A percentile compares a stretch with the other conserved stretches of the same genome.
Evolutionary conservation across 208 protist genomes (phyloP).

Genomic region (Leishmania guyanensis): DNA sequence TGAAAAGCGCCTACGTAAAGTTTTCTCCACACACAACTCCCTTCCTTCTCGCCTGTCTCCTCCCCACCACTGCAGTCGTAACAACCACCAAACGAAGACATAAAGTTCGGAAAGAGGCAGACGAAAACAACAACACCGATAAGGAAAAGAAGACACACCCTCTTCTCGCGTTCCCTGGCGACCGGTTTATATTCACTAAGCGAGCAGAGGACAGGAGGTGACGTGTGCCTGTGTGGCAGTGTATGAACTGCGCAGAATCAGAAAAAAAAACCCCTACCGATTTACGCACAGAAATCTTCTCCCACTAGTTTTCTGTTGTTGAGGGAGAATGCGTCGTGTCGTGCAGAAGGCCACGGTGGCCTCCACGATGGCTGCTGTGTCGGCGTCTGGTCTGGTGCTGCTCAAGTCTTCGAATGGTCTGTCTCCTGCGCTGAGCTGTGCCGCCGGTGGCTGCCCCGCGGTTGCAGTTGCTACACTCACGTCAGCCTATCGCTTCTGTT

Average conservation of each 20-base stretch:
- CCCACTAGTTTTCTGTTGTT: background rate
- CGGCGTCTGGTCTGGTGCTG: background rate
- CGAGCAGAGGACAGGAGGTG: no score
- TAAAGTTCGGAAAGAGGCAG: no score
- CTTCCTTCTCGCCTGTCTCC: no score
- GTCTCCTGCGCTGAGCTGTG: background rate
- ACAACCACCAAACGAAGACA: no score
- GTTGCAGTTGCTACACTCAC: slow-evolving; percentile 7
- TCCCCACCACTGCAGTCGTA: no score
- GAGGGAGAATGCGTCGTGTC: slow-evolving; percentile 48
- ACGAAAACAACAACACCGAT: no score
- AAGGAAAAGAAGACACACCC: no score
- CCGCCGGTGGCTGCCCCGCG: background rate
- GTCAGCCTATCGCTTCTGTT: slow-evolving; percentile 26
- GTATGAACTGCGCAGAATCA: background rate
- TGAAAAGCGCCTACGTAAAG: background rate
- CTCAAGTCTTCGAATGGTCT: background rate
- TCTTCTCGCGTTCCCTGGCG: no score
- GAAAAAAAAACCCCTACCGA: background rate
- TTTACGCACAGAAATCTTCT: background rate
- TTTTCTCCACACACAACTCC: background rate
- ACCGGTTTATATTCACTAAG: no score
- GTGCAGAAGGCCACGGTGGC: slow-evolving; percentile 33
- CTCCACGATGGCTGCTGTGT: slow-evolving; percentile 18
- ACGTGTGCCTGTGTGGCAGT: no score